phyloP scores from a whole-genome alignment of 768 basidiomycete species.

The Naganishia kalamii region DNA sequence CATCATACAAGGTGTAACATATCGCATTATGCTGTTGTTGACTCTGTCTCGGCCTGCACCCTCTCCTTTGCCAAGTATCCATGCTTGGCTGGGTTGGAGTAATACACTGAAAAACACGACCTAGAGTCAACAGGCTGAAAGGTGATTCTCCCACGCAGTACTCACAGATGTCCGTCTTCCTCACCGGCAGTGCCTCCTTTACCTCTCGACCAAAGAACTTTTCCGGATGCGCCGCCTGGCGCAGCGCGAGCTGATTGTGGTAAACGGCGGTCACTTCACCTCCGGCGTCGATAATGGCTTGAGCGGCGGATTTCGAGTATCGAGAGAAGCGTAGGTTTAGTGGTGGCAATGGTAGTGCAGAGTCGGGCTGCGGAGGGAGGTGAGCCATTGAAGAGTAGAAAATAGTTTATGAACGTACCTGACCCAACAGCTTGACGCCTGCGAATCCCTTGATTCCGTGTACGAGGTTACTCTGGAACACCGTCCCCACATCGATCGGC shows the following conservation, averaged over 20 bases:
- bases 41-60: neutral
- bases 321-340: slow-evolving; percentile 76
- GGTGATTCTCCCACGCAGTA: neutral
- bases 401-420: too few relatives aligned
- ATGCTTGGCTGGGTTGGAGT: slow-evolving; percentile 42
- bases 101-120: slow-evolving; percentile 31
- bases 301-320: slow-evolving; percentile 78
- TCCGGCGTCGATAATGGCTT: slow-evolving; percentile 71
- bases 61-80: slow-evolving; percentile 38
- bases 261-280: slow-evolving; percentile 84
- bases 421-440: slow-evolving; percentile 84
- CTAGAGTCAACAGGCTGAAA: neutral
- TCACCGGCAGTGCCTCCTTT: slow-evolving; percentile 70
- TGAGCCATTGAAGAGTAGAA: too few relatives aligned
- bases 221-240: slow-evolving; percentile 50
- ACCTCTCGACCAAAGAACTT: slow-evolving; percentile 60
- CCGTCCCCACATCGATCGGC: slow-evolving; percentile 79
- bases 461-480: slow-evolving; percentile 78
- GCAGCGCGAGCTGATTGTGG: slow-evolving; percentile 78
- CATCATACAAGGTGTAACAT: neutral
- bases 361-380: slow-evolving; percentile 12
- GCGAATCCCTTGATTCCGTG: slow-evolving; percentile 68
- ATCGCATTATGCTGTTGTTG: neutral
- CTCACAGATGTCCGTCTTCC: slow-evolving; percentile 75
- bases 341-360: slow-evolving; percentile 48